Conservation (phyloP, 257 asterid species). For the Solanum boliviense region DNA sequence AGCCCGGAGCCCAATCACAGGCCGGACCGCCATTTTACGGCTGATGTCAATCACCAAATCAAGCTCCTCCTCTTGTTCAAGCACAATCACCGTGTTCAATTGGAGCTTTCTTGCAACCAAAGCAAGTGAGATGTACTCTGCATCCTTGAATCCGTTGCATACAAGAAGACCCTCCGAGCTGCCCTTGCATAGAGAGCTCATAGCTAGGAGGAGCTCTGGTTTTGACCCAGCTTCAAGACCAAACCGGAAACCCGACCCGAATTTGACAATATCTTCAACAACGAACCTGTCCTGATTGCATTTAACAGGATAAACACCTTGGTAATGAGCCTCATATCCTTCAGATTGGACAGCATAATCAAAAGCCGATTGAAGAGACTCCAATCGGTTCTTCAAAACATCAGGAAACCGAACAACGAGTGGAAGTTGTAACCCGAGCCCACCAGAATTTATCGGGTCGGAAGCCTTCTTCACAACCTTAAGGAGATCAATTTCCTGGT, state of each 20-base stretch:
- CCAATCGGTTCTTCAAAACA: conserved; percentile 64
- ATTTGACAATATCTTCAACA: conserved; percentile 86
- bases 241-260: conserved; percentile 68
- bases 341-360: conserved; percentile 53
- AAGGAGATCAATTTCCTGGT: conserved; percentile 85
- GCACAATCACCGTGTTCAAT: conserved; percentile 74
- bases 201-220: conserved; percentile 90
- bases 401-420: conserved; percentile 79
- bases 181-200: conserved; percentile 80
- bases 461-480: conserved; percentile 84
- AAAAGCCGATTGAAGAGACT: conserved; percentile 60
- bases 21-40: conserved; percentile 55
- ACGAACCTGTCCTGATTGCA: conserved; percentile 85
- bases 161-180: conserved; percentile 65
- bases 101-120: conserved; percentile 63
- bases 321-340: conserved; percentile 70
- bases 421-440: conserved; percentile 80
- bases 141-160: conserved; percentile 94
- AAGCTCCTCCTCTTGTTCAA: conserved; percentile 89
- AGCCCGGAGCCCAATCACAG: conserved; percentile 81
- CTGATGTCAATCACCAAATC: conserved; percentile 63
- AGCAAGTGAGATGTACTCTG: conserved; percentile 79
- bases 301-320: conserved; percentile 92
- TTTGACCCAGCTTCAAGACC: conserved; percentile 97
- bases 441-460: conserved; percentile 52